Evolutionary conservation across 768 basidiomycete species (phyloP).

Genomic region (Termitomyces sp.): DNA sequence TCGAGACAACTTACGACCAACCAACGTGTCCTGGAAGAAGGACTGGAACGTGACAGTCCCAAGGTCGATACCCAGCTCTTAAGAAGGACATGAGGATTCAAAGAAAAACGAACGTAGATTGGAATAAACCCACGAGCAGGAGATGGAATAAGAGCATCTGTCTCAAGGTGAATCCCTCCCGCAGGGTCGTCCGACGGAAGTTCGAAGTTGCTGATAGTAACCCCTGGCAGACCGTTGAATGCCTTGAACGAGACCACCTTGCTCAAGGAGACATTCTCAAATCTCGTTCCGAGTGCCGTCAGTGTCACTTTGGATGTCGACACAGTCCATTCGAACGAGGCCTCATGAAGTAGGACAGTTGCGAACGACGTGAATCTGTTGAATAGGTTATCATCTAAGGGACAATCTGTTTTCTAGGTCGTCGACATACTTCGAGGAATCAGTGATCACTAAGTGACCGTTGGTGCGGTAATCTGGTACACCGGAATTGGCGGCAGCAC

Average conservation of each 20-base stretch:
- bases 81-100: slow-evolving; percentile 11
- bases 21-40: slow-evolving; percentile 46
- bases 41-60: slow-evolving; percentile 60
- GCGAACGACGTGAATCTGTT: slow-evolving; percentile 60
- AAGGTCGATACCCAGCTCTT: slow-evolving; percentile 66
- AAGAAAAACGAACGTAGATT: background rate
- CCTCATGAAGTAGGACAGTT: slow-evolving; percentile 57
- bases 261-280: slow-evolving; percentile 55
- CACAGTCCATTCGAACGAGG: slow-evolving; percentile 64
- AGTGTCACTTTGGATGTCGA: slow-evolving; percentile 59
- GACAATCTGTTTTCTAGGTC: background rate
- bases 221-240: slow-evolving; percentile 65
- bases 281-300: slow-evolving; percentile 61
- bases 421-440: slow-evolving; percentile 36
- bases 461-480: slow-evolving; percentile 55
- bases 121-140: slow-evolving; percentile 44
- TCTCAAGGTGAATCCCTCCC: slow-evolving; percentile 67
- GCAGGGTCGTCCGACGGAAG: slow-evolving; percentile 61
- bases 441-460: slow-evolving; percentile 50
- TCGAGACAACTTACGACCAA: slow-evolving; percentile 51
- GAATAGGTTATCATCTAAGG: background rate
- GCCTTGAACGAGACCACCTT: slow-evolving; percentile 63
- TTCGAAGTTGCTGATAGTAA: slow-evolving; percentile 66
- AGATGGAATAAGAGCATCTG: slow-evolving; percentile 61
- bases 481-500: slow-evolving; percentile 60